A percentile compares a stretch with the other conserved stretches of the same genome.
Evolutionary conservation across 177 flowering plant genomes (phyloP).

Genomic region (Vitis hybrid): DNA sequence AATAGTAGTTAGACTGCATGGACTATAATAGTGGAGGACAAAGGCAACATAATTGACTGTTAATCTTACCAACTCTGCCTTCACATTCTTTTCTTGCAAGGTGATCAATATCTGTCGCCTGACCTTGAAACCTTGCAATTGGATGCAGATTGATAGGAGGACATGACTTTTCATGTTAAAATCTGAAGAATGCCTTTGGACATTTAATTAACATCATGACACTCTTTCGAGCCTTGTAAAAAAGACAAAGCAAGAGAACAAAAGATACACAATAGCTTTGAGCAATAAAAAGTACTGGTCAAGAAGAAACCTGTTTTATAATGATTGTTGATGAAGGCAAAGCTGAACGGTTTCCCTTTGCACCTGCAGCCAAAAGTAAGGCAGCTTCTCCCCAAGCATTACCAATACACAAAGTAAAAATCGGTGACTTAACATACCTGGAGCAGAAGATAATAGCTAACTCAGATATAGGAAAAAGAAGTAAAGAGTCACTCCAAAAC

Average conservation of each 20-base stretch:
- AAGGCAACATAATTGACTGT: neutral
- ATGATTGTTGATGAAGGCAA: slow-evolving; percentile 89
- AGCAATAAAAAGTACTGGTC: neutral
- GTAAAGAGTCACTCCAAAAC: no score
- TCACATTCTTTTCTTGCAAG: slow-evolving; percentile 69
- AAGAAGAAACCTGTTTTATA: slow-evolving; percentile 73
- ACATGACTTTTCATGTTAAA: neutral
- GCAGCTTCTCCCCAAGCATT: slow-evolving; percentile 99
- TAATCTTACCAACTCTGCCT: slow-evolving; percentile 68
- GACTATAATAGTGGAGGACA: neutral
- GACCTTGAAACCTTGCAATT: slow-evolving; percentile 86
- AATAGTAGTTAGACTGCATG: neutral
- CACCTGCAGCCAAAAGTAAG: slow-evolving; percentile 92
- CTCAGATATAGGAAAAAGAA: no score
- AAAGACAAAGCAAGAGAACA: no score
- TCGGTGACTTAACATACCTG: no score
- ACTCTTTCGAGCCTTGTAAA: neutral
- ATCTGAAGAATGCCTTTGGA: neutral
- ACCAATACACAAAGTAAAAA: no score
- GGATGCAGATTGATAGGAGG: slow-evolving; percentile 51
- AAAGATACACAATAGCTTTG: no score
- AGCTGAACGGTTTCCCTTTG: slow-evolving; percentile 91
- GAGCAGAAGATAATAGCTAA: no score
- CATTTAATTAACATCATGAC: neutral
- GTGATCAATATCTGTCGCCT: slow-evolving; percentile 74